Percentiles rank a stretch among this genome's conserved stretches.
phyloP scores from a whole-genome alignment of 1,284 basidiomycete species.

The Naganishia sp. region DNA sequence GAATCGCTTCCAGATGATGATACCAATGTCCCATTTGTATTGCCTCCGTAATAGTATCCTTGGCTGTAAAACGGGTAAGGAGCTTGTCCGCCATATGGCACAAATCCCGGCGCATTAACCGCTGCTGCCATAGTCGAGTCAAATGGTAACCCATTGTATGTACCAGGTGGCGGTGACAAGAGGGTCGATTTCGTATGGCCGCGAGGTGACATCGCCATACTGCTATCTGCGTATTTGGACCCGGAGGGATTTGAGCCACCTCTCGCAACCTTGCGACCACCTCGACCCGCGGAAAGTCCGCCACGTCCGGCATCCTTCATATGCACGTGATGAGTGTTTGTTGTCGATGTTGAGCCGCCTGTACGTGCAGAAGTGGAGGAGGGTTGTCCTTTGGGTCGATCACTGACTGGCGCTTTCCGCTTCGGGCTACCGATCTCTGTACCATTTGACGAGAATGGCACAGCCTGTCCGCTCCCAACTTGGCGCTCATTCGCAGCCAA shows the following conservation, averaged over 20 bases:
- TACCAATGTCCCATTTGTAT: background rate
- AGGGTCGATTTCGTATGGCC: conserved; percentile 1
- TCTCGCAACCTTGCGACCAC: conserved; percentile 16
- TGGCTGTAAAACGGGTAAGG: conserved; percentile 18
- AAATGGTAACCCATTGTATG: conserved; percentile 14
- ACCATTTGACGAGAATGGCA: background rate
- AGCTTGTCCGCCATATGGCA: background rate
- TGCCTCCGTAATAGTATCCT: conserved; percentile 14
- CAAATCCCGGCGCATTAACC: conserved; percentile 19
- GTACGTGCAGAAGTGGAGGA: background rate
- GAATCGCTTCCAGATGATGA: conserved; percentile 11
- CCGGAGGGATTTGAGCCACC: background rate
- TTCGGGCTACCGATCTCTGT: background rate
- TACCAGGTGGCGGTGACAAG: conserved; percentile 2
- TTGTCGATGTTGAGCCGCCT: background rate
- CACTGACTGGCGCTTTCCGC: conserved; percentile 1
- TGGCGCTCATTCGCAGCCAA: background rate
- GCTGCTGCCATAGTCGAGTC: conserved; percentile 12
- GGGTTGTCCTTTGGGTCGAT: conserved; percentile 4
- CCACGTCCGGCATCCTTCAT: conserved; percentile 4
- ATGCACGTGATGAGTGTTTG: conserved; percentile 3
- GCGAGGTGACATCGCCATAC: conserved; percentile 8
- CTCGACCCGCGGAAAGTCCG: conserved; percentile 9
- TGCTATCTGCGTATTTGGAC: conserved; percentile 6
- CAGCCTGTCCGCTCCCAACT: background rate